Percentiles rank a stretch among this genome's conserved stretches.
Evolutionary conservation across 2,329 filamentous ascomycete genomes (phyloP).

Genomic region (Xylariaceae sp.): DNA sequence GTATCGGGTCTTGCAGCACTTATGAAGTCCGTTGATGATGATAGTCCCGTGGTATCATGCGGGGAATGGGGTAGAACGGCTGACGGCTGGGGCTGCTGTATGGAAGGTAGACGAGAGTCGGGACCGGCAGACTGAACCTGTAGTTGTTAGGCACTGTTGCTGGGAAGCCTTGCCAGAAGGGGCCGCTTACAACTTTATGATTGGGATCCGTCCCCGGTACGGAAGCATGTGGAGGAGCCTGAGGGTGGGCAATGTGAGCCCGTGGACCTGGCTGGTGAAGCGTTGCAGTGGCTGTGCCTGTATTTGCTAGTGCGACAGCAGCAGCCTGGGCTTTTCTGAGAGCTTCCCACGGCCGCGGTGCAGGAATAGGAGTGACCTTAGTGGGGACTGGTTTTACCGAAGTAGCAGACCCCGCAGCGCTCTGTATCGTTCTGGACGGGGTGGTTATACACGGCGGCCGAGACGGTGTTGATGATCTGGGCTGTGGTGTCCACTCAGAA

Average conservation of each 20-base stretch:
- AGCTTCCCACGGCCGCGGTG: slow-evolving; percentile 30
- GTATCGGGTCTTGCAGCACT: slow-evolving; percentile 10
- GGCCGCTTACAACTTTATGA: background rate
- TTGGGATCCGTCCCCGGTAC: too few species aligned
- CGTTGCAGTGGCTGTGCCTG: slow-evolving; percentile 32
- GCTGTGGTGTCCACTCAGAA: slow-evolving; percentile 1
- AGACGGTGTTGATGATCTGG: slow-evolving; percentile 15
- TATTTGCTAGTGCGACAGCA: too few species aligned
- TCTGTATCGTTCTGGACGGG: slow-evolving; percentile 2
- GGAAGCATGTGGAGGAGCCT: too few species aligned
- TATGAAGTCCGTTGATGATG: background rate
- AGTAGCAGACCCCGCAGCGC: slow-evolving; percentile 1
- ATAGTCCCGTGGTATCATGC: background rate
- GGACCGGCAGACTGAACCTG: background rate
- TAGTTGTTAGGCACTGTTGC: background rate
- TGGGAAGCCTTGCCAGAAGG: background rate
- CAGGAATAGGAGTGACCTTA: slow-evolving; percentile 28
- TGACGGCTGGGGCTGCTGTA: background rate
- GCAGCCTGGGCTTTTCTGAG: slow-evolving; percentile 21
- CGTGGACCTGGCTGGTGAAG: slow-evolving; percentile 26
- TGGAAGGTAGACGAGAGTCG: background rate
- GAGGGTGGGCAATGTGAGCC: slow-evolving; percentile 30
- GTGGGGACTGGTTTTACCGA: slow-evolving; percentile 11
- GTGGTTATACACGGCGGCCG: slow-evolving; percentile 8
- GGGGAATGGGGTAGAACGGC: background rate